Base-by-base conservation (phyloP, 192 early-diverging fungal genomes). In the Phlyctochytrium arcticum region DNA sequence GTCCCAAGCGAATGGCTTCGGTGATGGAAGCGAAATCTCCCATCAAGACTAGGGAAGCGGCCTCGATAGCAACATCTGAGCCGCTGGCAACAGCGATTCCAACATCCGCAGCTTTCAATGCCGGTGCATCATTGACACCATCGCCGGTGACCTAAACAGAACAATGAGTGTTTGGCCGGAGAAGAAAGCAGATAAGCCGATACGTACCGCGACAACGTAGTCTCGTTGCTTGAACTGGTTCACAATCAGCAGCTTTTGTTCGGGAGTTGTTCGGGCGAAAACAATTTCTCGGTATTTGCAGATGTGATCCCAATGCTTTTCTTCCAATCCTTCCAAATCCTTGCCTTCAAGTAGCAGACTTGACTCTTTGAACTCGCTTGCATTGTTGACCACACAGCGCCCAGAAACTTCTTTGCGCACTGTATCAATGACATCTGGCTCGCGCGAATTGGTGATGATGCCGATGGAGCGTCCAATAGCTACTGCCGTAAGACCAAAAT, bases 71-170 rank as follows among this genome's bases (percentile, higher is more conserved):
- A 7, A 75, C 79, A 62, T 92, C 91, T 0, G 87, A 86, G 36
- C 92, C 92, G 55, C 77, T 71, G 10, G 88, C 93, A 80, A 97
- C 89, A 48, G 94, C 90, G 34, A 97, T 80, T 39, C 92, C 92
- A 31, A 97, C 82, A 64, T 93, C 81, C 9, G 94, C 92, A n/a
- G 87, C 85, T 55, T 89, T 92, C 49, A 97, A 80, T n/a, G 94
- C 91, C 21, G 92, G 91, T 46, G 91, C 82, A 60, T 96, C 94
- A 67, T 95, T 95, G 10, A 91, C 89, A 53, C 92, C 94, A 69
- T 96, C 94, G 57, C 94, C 94, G 26, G 91, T 93, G n/a, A 94
- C 90, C n/a, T n/a, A n/a, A n/a, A n/a, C n/a, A n/a, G n/a, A n/a
- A n/a, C n/a, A n/a, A n/a, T n/a, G n/a, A n/a, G n/a, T n/a, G n/a